phyloP scores from a whole-genome alignment of 495 filamentous ascomycete species.

The Pyrenopolyporus hunteri region DNA sequence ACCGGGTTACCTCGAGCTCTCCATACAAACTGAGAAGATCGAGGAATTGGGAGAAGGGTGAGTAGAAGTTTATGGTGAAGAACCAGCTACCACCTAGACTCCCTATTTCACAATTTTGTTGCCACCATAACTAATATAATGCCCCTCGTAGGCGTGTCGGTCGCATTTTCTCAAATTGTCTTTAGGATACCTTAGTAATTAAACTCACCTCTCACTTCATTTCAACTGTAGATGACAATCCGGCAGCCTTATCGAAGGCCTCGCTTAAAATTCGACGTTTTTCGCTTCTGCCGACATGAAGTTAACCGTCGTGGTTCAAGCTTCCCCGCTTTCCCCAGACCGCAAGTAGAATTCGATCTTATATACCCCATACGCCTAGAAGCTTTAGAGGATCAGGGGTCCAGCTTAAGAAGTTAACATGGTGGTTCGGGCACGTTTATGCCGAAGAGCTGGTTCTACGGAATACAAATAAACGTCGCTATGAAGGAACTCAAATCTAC shows the following conservation, averaged over 20 bases:
- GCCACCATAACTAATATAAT: too few species aligned
- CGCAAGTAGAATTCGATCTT: conserved; percentile 2
- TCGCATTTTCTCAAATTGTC: too few species aligned
- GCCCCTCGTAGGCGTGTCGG: too few species aligned
- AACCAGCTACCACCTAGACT: too few species aligned
- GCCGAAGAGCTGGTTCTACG: conserved; percentile 13
- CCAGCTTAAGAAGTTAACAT: conserved; percentile 13
- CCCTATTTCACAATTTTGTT: too few species aligned
- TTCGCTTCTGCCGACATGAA: not conserved
- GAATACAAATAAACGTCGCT: conserved; percentile 12
- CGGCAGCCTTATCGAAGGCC: conserved; percentile 7
- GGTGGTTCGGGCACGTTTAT: conserved; percentile 19
- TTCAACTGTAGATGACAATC: not conserved
- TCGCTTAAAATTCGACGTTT: conserved; percentile 8
- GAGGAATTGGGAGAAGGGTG: too few species aligned
- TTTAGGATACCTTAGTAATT: too few species aligned
- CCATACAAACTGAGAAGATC: too few species aligned
- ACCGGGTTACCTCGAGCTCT: not conserved
- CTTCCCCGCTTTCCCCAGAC: conserved; percentile 22
- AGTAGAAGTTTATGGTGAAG: too few species aligned
- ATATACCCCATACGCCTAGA: conserved; percentile 27
- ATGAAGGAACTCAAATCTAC: not conserved
- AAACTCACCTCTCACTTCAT: not conserved
- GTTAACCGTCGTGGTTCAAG: conserved; percentile 4
- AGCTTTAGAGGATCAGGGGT: conserved; percentile 1